These are phyloP conservation scores for Arxiozyma telluris DNA, from an alignment of 1,139 yeast species.

Conservation along the genomic window DNA sequence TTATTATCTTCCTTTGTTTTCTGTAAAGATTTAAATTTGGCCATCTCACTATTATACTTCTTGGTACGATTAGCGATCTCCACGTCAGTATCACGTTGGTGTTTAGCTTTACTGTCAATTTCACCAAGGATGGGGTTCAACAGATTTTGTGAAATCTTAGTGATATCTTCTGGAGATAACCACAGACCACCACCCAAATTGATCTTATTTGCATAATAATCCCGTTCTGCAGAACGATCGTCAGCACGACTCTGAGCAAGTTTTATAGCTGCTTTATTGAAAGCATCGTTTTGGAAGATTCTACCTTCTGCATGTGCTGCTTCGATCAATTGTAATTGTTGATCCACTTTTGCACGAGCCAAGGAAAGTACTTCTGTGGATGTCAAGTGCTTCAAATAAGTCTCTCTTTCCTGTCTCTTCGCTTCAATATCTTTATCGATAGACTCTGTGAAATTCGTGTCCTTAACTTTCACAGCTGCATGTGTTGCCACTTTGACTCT, in stretches of 20 bases:
- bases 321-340: slow-evolving; percentile 39
- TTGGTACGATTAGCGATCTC: slow-evolving; percentile 33
- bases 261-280: slow-evolving; percentile 42
- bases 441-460: slow-evolving; percentile 19
- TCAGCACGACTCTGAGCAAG: slow-evolving; percentile 51
- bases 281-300: slow-evolving; percentile 32
- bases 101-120: slow-evolving; percentile 59
- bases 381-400: slow-evolving; percentile 22
- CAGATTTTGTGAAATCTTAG: slow-evolving; percentile 69
- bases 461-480: slow-evolving; percentile 44
- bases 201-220: slow-evolving; percentile 30
- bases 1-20: slow-evolving; percentile 17
- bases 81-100: slow-evolving; percentile 63
- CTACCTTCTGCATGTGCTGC: slow-evolving; percentile 32
- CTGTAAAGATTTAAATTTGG: slow-evolving; percentile 14
- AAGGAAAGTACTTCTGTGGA: slow-evolving; percentile 47
- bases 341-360: slow-evolving; percentile 53
- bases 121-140: slow-evolving; percentile 82
- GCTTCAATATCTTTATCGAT: slow-evolving; percentile 12
- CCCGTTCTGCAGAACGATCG: slow-evolving; percentile 11
- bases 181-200: slow-evolving; percentile 85
- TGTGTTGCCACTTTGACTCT: slow-evolving; percentile 30
- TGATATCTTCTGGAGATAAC: slow-evolving; percentile 68
- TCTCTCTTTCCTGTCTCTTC: slow-evolving; percentile 14
- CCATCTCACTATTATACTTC: slow-evolving; percentile 6